phyloP scores from a whole-genome alignment of 2,329 filamentous ascomycete species.

The Sporothrix sp. region DNA sequence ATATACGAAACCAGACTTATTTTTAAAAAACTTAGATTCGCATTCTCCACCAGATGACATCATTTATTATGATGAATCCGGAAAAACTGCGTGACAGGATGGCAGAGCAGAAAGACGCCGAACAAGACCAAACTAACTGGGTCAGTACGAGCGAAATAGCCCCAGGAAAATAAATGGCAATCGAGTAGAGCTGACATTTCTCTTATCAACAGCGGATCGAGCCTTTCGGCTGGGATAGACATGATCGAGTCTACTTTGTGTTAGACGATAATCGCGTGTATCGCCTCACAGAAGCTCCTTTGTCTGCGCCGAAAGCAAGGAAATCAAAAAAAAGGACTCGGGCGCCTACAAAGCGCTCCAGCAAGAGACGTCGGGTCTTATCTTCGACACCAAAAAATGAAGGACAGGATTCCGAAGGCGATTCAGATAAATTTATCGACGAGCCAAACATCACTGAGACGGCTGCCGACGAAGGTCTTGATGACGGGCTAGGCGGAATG shows the following conservation, averaged over 20 bases:
- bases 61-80: conserved; percentile 80
- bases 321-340: conserved; percentile 57
- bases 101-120: conserved; percentile 68
- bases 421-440: conserved; percentile 18
- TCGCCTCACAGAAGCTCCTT: conserved; percentile 66
- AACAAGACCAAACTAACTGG: conserved; percentile 82
- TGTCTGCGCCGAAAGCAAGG: conserved; percentile 49
- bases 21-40: conserved; percentile 42
- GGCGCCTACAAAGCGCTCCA: conserved; percentile 55
- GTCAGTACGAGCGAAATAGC: no score
- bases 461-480: conserved; percentile 22
- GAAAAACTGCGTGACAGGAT: conserved; percentile 81
- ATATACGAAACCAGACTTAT: neutral
- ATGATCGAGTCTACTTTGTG: conserved; percentile 81
- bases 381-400: conserved; percentile 28
- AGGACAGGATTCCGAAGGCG: conserved; percentile 30
- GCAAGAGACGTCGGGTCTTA: conserved; percentile 59
- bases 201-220: conserved; percentile 52
- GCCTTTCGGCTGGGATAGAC: conserved; percentile 76
- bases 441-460: conserved; percentile 24
- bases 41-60: conserved; percentile 78
- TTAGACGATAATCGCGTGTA: conserved; percentile 93
- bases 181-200: no score
- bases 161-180: no score
- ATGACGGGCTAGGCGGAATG: conserved; percentile 63